Percentiles rank a stretch among this genome's conserved stretches.
These are phyloP conservation scores for Ophiostoma piceae DNA, from an alignment of 2,329 filamentous ascomycete genomes.

Conservation along the genomic window DNA sequence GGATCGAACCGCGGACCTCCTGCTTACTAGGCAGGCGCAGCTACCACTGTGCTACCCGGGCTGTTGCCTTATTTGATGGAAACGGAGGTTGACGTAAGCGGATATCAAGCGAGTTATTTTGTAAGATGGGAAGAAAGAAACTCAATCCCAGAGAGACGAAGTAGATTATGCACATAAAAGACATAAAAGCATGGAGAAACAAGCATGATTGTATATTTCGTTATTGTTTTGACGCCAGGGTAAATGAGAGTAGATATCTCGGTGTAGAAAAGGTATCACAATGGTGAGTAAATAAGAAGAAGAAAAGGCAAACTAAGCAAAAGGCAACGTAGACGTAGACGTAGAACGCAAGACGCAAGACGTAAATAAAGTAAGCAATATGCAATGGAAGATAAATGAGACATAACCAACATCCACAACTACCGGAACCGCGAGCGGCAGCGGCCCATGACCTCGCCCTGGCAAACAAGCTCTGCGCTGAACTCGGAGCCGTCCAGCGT, in stretches of 20 bases:
- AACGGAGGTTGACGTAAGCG: not conserved
- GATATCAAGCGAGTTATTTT: not conserved
- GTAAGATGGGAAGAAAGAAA: too few relatives aligned
- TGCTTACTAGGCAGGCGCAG: slow-evolving; percentile 1
- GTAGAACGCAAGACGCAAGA: slow-evolving; percentile 3
- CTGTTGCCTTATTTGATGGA: not conserved
- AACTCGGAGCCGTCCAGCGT: slow-evolving; percentile 97
- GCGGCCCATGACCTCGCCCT: slow-evolving; percentile 97
- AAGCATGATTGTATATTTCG: slow-evolving; percentile 11
- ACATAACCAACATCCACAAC: slow-evolving; percentile 21
- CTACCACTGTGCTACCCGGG: not conserved
- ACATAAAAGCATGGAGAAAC: not conserved
- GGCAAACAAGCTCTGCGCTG: slow-evolving; percentile 96
- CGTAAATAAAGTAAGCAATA: slow-evolving; percentile 11
- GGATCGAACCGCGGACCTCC: slow-evolving; percentile 14
- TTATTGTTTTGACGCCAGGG: slow-evolving; percentile 18
- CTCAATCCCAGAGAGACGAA: too few relatives aligned
- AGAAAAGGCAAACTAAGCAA: slow-evolving; percentile 10
- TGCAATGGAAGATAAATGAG: slow-evolving; percentile 5
- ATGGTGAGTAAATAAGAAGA: slow-evolving; percentile 7
- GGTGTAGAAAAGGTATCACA: slow-evolving; percentile 21
- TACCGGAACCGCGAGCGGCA: slow-evolving; percentile 84
- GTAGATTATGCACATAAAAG: too few relatives aligned
- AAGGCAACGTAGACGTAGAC: not conserved
- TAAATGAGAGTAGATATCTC: slow-evolving; percentile 16